A percentile compares a stretch with the other conserved stretches of the same genome.
phyloP scores from a whole-genome alignment of 2,329 filamentous ascomycete species.

The Penicillium sclerotiorum region DNA sequence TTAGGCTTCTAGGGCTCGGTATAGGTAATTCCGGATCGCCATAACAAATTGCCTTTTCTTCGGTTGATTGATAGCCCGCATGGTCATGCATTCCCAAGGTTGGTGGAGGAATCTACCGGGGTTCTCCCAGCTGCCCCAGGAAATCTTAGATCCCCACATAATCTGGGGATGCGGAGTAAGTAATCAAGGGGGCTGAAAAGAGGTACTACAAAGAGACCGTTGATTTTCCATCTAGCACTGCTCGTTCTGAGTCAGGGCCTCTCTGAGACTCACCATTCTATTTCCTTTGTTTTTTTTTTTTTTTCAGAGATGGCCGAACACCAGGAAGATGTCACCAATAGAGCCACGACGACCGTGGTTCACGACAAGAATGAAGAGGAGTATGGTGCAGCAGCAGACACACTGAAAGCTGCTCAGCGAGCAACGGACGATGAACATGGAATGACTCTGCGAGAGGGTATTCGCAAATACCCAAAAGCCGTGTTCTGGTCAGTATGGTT shows the following conservation, averaged over 20 bases:
- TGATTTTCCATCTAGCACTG: too few relatives aligned
- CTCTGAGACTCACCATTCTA: too few relatives aligned
- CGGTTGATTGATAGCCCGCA: constrained; percentile 6
- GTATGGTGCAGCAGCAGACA: constrained; percentile 3
- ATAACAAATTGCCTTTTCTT: neutral
- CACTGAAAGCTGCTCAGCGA: constrained; percentile 16
- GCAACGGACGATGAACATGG: constrained; percentile 18
- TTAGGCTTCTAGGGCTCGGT: constrained; percentile 6
- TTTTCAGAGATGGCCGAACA: constrained; percentile 13
- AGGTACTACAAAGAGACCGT: too few relatives aligned
- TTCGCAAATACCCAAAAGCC: constrained; percentile 25
- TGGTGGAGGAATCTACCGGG: too few relatives aligned
- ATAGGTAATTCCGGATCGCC: constrained; percentile 6
- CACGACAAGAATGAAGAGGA: constrained; percentile 16
- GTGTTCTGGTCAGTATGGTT: constrained; percentile 26
- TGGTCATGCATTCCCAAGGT: neutral
- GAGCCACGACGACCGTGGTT: constrained; percentile 9
- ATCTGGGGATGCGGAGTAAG: constrained; percentile 13
- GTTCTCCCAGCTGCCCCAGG: constrained; percentile 7
- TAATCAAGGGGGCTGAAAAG: neutral
- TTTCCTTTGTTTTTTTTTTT: neutral
- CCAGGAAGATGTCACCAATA: constrained; percentile 16
- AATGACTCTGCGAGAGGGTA: constrained; percentile 18
- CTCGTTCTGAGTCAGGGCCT: too few relatives aligned
- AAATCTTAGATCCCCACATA: constrained; percentile 6